Percentiles rank a stretch among this genome's conserved stretches.
Conservation (phyloP, 2,329 filamentous ascomycete species). For the Botrytis paeoniae region DNA sequence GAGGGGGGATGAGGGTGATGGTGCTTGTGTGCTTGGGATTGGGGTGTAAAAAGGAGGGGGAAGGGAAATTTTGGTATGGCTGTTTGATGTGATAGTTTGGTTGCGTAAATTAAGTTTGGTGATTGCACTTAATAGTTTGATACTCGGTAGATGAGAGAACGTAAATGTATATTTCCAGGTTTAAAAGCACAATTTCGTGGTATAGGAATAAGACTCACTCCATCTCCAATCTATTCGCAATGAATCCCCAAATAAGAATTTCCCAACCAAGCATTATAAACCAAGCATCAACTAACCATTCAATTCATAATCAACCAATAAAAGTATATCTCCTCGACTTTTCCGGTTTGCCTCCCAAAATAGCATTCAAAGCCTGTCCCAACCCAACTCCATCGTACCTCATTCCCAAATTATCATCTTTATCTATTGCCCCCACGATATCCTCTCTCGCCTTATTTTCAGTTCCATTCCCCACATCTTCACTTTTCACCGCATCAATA, state of each 20-base stretch:
- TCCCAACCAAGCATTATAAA: not conserved
- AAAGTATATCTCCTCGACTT: constrained; percentile 59
- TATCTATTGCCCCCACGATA: not conserved
- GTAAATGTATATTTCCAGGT: not conserved
- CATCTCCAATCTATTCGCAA: not conserved
- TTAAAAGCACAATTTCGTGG: not conserved
- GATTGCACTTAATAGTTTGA: not conserved
- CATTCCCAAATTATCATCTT: constrained; percentile 47
- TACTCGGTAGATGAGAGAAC: not conserved
- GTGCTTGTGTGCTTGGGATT: not conserved
- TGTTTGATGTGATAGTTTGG: not conserved
- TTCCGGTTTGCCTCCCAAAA: constrained; percentile 60
- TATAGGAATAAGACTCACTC: not conserved
- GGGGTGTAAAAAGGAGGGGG: no score
- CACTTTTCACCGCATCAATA: not conserved
- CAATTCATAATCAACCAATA: not conserved
- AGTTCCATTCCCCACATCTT: not conserved
- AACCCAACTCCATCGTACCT: constrained; percentile 75
- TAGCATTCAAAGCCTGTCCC: constrained; percentile 70
- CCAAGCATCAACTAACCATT: not conserved
- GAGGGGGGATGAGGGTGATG: not conserved
- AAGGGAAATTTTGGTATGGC: not conserved
- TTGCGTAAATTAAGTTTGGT: not conserved
- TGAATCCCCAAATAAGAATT: not conserved
- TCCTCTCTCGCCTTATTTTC: not conserved